Conservation (phyloP, 148 eudicot genomes). For the Silene latifolia region DNA sequence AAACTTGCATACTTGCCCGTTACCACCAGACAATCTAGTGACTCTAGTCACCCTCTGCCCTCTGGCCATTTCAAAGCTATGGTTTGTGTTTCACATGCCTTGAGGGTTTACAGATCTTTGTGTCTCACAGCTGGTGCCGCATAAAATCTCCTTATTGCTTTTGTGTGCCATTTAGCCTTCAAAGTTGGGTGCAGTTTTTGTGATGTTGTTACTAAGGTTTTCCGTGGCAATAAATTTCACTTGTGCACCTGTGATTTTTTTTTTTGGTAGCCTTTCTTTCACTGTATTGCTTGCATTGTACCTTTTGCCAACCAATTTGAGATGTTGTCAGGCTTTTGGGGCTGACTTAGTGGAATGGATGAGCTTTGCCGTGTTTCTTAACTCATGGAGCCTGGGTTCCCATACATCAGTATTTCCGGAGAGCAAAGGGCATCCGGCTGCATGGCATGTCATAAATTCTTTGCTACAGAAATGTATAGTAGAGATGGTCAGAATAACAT, state of each 20-base stretch:
- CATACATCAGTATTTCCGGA: conserved; percentile 40
- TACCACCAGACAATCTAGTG: neutral
- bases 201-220: neutral
- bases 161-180: neutral
- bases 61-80: neutral
- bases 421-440: conserved; percentile 27
- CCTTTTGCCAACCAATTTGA: conserved; percentile 6
- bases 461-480: conserved; percentile 47
- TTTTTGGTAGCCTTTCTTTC: neutral
- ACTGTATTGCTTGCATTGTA: neutral
- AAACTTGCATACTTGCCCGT: no score
- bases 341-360: conserved; percentile 66
- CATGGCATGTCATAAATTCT: conserved; percentile 56
- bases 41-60: no score
- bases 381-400: conserved; percentile 73
- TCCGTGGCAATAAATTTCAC: neutral
- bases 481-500: conserved; percentile 42
- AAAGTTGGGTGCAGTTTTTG: neutral
- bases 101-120: neutral
- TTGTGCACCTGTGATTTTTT: neutral
- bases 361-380: conserved; percentile 70
- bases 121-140: neutral
- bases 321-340: conserved; percentile 47
- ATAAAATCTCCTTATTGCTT: conserved; percentile 10
- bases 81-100: neutral